phyloP scores from a whole-genome alignment of 257 asterid genomes.

The Solanum tacnaense region DNA sequence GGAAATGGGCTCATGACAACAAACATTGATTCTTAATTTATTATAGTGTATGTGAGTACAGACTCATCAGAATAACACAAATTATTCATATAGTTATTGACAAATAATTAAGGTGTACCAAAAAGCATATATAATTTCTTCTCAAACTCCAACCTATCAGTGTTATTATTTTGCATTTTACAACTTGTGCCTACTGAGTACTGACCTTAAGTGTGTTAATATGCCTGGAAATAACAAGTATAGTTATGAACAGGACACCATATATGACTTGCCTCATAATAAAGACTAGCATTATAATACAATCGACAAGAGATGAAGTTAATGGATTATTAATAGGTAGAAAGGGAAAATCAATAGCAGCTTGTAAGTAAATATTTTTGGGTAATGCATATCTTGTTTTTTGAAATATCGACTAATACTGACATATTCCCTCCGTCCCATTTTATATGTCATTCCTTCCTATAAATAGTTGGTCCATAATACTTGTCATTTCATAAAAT shows the following conservation, averaged over 20 bases:
- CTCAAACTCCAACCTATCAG: background rate
- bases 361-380: background rate
- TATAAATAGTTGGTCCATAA: too few species aligned
- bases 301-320: background rate
- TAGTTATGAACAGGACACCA: background rate
- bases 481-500: too few species aligned
- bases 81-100: background rate
- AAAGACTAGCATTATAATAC: background rate
- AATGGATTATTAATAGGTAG: background rate
- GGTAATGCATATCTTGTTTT: background rate
- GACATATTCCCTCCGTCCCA: background rate
- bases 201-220: background rate
- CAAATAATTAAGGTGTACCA: background rate
- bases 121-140: background rate
- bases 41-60: background rate
- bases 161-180: background rate
- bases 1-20: slow-evolving; percentile 29
- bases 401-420: background rate
- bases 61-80: background rate
- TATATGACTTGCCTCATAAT: too few species aligned
- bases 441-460: too few species aligned
- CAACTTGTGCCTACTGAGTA: background rate
- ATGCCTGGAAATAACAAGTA: background rate
- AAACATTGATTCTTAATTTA: background rate
- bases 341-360: background rate